A percentile compares a stretch with the other conserved stretches of the same genome.
Conservation (phyloP, 805 yeast species). For the Candida xyloterini region DNA sequence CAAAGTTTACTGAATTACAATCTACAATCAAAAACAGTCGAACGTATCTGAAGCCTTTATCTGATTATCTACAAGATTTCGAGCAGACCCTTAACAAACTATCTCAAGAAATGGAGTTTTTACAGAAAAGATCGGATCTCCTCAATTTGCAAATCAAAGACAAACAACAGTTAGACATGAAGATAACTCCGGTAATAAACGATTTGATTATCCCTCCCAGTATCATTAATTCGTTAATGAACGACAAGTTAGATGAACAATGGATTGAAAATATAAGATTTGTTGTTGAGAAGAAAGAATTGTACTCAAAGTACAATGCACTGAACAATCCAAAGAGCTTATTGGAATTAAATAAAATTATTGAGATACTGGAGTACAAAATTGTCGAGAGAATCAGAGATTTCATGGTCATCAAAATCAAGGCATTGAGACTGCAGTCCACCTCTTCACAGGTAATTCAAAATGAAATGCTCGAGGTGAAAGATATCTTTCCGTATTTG, state of each 20-base stretch:
- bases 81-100: conserved; percentile 53
- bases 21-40: conserved; percentile 32
- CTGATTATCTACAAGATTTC: conserved; percentile 51
- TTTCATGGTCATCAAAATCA: conserved; percentile 61
- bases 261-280: conserved; percentile 71
- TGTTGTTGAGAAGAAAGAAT: conserved; percentile 53
- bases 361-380: conserved; percentile 55
- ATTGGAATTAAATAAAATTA: conserved; percentile 30
- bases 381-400: conserved; percentile 76
- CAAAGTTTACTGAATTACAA: conserved; percentile 24
- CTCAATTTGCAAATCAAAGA: conserved; percentile 46
- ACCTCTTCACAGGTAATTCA: conserved; percentile 75
- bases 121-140: conserved; percentile 51
- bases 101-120: conserved; percentile 58
- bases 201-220: conserved; percentile 76
- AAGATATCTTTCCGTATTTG: conserved; percentile 60
- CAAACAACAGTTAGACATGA: conserved; percentile 46
- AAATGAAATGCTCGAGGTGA: conserved; percentile 56
- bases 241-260: conserved; percentile 50
- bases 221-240: conserved; percentile 53
- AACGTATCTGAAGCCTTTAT: conserved; percentile 46
- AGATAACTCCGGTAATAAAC: conserved; percentile 70
- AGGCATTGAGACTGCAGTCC: conserved; percentile 61
- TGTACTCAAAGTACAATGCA: conserved; percentile 42
- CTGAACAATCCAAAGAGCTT: conserved; percentile 17